Conservation (phyloP, 768 basidiomycete genomes). For the Lentinula boryana region DNA sequence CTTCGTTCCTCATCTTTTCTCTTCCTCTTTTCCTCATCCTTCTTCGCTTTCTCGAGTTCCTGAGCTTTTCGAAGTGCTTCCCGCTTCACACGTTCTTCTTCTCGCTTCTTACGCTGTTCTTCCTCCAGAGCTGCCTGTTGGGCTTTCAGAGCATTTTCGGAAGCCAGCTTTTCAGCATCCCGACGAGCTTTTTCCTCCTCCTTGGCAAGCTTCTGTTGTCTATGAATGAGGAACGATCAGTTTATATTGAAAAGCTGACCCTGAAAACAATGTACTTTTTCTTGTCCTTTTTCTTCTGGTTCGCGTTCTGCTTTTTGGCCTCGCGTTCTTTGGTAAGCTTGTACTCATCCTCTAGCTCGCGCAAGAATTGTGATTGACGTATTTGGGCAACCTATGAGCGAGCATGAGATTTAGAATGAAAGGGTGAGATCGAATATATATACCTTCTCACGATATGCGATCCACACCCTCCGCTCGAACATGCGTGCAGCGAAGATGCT, state of each 20-base stretch:
- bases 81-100: constrained; percentile 79
- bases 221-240: constrained; percentile 23
- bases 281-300: constrained; percentile 99
- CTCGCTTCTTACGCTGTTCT: constrained; percentile 72
- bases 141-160: constrained; percentile 73
- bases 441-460: constrained; percentile 86
- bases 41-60: constrained; percentile 80
- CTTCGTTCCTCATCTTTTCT: constrained; percentile 66
- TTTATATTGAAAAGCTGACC: neutral
- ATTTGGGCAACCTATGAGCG: constrained; percentile 75
- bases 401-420: neutral
- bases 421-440: neutral
- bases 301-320: constrained; percentile 89
- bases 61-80: constrained; percentile 74
- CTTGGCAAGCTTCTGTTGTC: constrained; percentile 87
- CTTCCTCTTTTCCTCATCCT: constrained; percentile 68
- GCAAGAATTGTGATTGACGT: constrained; percentile 85
- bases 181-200: constrained; percentile 84
- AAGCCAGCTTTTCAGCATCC: constrained; percentile 82
- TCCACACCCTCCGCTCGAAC: constrained; percentile 98
- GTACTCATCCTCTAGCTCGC: constrained; percentile 95
- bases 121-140: constrained; percentile 76
- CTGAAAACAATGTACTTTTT: constrained; percentile 47
- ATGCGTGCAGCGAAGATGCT: constrained; percentile 98
- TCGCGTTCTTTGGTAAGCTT: constrained; percentile 81